Evolutionary conservation across 2,329 filamentous ascomycete genomes (phyloP), one percentile per base, ranked within the genome.

Genomic region (Stagonosporopsis chrysanthemi): DNA sequence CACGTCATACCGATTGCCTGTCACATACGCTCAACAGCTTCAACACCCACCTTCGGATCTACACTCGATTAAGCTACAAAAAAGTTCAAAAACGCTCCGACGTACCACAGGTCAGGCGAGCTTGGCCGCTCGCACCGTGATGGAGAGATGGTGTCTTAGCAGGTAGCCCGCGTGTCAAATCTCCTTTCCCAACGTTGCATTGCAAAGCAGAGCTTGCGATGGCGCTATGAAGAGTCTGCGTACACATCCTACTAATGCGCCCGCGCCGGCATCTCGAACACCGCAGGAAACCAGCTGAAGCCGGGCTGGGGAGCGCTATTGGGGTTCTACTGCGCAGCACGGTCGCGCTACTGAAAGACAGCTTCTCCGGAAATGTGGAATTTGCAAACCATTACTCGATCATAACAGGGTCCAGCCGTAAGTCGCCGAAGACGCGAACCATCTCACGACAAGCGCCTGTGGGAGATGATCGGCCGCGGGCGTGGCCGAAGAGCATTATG

Each of bases 341-440:
- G 41, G 50, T 53, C 26, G 51, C 59, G 57, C 62, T 61, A 63
- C 52, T 50, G 45, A 50, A 52, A 35, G 35, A 41, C 35, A 49
- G 52, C 56, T 50, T 54, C 46, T 59, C 55, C 47, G 55, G 60
- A 61, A 42, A 52, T 50, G 57, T 49, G 53, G 42, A 60, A 52
- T 57, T 62, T 58, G 60, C 60, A 67, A 64, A 69, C 63, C 53
- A 71, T 75, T 75, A 75, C 73, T 75, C 71, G 73, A 75, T 75
- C 58, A 58, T 58, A 69, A 69, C 63, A 65, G 58, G 61, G 56
- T 56, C 45, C 56, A 50, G 50, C 50, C 50, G 46, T 43, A 58
- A 43, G 45, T 58, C 51, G 50, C 56, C 56, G 56, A 50, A 47
- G 51, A 51, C 46, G 26, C 40, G 46, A 56, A 50, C 26, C 33